These are phyloP conservation scores for Cyclotella atomus DNA, from an alignment of 108 stramenopile genomes.

Conservation along the genomic window DNA sequence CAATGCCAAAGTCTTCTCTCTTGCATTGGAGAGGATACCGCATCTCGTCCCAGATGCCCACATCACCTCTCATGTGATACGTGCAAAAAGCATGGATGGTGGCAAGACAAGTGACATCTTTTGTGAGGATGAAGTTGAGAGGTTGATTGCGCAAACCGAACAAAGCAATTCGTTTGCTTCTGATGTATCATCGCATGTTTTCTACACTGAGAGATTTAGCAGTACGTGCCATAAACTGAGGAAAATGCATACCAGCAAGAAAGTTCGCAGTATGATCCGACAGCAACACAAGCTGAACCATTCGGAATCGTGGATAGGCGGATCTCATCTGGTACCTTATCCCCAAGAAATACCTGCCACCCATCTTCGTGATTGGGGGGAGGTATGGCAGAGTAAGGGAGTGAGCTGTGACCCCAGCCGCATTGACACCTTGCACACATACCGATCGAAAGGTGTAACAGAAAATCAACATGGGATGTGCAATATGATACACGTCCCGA, in stretches of 20 bases:
- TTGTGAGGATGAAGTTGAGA: constrained; percentile 10
- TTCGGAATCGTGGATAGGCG: background rate
- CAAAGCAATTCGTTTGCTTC: background rate
- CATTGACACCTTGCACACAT: background rate
- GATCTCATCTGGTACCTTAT: background rate
- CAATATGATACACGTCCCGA: constrained; percentile 7
- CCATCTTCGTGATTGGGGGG: constrained; percentile 6
- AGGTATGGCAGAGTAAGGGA: background rate
- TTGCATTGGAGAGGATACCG: background rate
- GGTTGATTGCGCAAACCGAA: background rate
- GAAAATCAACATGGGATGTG: background rate
- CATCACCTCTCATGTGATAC: background rate
- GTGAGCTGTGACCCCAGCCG: background rate
- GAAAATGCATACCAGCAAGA: background rate
- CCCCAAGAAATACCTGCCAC: background rate
- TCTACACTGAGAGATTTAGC: too few relatives aligned
- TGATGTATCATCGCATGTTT: background rate
- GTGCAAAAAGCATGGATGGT: background rate
- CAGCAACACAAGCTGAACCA: background rate
- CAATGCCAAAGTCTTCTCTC: background rate
- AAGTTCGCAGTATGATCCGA: too few relatives aligned
- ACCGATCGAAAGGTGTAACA: constrained; percentile 7
- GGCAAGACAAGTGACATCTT: background rate
- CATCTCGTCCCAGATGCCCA: background rate
- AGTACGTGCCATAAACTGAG: background rate